Conservation (phyloP, 2,329 filamentous ascomycete species). For the Clarireedia monteithiana region DNA sequence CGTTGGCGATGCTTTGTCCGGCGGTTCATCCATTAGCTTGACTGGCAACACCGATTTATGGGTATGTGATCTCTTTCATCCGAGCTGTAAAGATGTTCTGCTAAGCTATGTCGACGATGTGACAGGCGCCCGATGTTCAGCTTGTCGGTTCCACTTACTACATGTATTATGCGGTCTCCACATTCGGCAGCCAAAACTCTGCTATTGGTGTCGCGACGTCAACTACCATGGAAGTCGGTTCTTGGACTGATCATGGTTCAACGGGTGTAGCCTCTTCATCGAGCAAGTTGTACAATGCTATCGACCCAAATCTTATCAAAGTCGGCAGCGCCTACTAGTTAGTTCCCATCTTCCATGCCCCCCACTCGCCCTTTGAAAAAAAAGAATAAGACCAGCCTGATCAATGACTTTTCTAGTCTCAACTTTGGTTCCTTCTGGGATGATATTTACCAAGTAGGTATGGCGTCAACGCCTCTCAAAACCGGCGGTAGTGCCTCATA, state of each 20-base stretch:
- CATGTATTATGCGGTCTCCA: constrained; percentile 51
- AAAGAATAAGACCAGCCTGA: neutral
- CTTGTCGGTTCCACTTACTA: constrained; percentile 52
- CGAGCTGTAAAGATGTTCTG: constrained; percentile 7
- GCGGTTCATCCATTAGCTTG: constrained; percentile 31
- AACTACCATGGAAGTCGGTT: constrained; percentile 41
- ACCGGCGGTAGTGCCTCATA: constrained; percentile 28
- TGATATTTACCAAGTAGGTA: constrained; percentile 52
- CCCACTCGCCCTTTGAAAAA: neutral
- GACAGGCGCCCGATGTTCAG: constrained; percentile 52
- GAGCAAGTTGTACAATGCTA: constrained; percentile 46
- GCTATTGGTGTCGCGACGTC: constrained; percentile 42
- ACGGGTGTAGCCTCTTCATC: constrained; percentile 41
- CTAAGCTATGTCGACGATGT: neutral
- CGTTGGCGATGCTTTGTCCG: constrained; percentile 31
- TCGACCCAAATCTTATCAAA: constrained; percentile 49
- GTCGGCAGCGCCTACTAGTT: constrained; percentile 35
- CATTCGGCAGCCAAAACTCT: constrained; percentile 45
- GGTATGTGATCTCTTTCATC: constrained; percentile 25
- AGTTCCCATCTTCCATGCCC: neutral
- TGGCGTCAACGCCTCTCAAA: constrained; percentile 33
- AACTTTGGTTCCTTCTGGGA: constrained; percentile 64
- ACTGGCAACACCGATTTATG: constrained; percentile 32
- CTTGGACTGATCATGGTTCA: constrained; percentile 52
- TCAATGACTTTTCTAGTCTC: constrained; percentile 25